Evolutionary conservation across 352 stramenopile species (phyloP).

Genomic region (Globisporangium sylvaticum): DNA sequence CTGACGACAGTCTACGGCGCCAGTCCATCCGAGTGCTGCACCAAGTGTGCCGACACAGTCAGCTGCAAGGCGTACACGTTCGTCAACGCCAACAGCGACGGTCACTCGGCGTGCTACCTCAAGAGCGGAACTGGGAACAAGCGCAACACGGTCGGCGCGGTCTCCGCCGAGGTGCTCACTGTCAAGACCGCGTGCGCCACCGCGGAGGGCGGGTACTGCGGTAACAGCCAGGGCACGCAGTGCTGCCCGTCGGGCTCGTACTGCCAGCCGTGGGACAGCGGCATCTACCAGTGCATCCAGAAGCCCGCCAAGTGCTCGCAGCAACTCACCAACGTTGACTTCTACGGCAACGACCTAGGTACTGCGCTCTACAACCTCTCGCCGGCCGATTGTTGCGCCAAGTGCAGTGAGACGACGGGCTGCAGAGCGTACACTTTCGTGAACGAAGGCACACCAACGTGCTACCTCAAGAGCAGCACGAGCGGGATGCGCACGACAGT

Average conservation of each 20-base stretch:
- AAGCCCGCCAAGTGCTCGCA: constrained; percentile 9
- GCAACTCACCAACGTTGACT: constrained; percentile 14
- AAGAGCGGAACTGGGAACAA: background rate
- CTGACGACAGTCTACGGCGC: constrained; percentile 5
- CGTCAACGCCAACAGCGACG: constrained; percentile 23
- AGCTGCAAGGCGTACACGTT: constrained; percentile 59
- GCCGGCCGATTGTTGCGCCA: constrained; percentile 22
- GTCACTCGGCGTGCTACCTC: constrained; percentile 13
- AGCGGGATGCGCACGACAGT: constrained; percentile 1
- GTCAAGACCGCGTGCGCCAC: constrained; percentile 1
- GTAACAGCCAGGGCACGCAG: constrained; percentile 10
- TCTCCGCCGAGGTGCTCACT: background rate
- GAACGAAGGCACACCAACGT: constrained; percentile 26
- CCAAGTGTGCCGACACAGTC: constrained; percentile 32
- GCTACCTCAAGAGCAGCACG: constrained; percentile 27
- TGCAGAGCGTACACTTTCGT: constrained; percentile 34
- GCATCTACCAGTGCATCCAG: constrained; percentile 21
- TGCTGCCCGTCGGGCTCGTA: constrained; percentile 33
- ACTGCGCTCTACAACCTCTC: constrained; percentile 20
- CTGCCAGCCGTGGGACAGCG: constrained; percentile 35
- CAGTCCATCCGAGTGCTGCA: constrained; percentile 25
- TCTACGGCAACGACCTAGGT: constrained; percentile 21
- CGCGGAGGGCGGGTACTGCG: constrained; percentile 22
- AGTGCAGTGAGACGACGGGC: constrained; percentile 21
- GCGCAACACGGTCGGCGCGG: background rate